Base-by-base conservation (phyloP, 768 basidiomycete genomes). In the Suillus clintonianus region DNA sequence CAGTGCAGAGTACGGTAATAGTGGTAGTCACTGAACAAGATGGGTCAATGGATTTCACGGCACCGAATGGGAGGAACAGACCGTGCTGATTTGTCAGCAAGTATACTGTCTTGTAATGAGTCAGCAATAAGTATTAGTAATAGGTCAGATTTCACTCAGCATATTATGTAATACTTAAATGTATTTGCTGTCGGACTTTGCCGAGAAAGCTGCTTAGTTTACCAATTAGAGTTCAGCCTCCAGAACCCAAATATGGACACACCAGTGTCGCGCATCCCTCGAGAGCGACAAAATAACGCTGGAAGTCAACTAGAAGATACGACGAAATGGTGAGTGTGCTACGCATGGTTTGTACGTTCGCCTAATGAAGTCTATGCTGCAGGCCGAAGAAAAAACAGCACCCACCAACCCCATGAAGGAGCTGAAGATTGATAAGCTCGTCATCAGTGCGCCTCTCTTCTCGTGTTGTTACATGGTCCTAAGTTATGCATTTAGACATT, bases 361-460 rank as follows among this genome's bases (percentile, higher is more conserved):
- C 36, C 45, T 62, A 36, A 32, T 22, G 45, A 64, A 5, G 66
- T 50, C 45, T 41, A 24, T 34, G 5, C 4, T 60, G 17, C 64
- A 95, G 94, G 90, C 94, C 80, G 94, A 95, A 75, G 86, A 89
- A 82, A 93, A 94, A 81, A 89, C 91, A 68, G 81, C 90, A 72
- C 92, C 94, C 74, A 86, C 87, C 72, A 97, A 97, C 87, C 88
- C 90, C 77, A 95, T 95, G 95, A 92, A 88, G 85, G 97, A 99
- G 83, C 91, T 93, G 71, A 86, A 87, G 70, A 95, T 97, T 80
- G 96, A 97, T 82, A 99, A 99, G 87, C 89, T 99, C 77, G 95
- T 97, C 82, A 95, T 99, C 87, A 99, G 97, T 99, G 81, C 36
- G 43, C 17, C 58, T 42, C 32, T 48, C 59, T 48, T 62, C 65